Percentiles rank a stretch among this genome's conserved stretches.
Conservation (phyloP, 2,329 filamentous ascomycete species). For the Dactylellina sp. region DNA sequence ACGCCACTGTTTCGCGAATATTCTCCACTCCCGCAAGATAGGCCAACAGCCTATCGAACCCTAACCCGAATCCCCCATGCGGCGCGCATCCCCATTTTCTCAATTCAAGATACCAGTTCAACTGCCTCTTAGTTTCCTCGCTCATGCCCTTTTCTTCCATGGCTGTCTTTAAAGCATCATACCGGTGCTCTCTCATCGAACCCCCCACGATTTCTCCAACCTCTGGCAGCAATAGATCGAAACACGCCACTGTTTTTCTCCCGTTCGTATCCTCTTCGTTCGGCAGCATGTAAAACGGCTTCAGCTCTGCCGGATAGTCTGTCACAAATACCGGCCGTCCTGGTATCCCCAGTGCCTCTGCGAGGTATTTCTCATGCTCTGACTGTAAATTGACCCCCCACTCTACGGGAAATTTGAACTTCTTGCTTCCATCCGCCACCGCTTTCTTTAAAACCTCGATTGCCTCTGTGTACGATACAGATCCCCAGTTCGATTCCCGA, state of each 20-base stretch:
- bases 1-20: slow-evolving; percentile 85
- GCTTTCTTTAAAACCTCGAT: slow-evolving; percentile 75
- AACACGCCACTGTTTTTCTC: slow-evolving; percentile 80
- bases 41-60: slow-evolving; percentile 86
- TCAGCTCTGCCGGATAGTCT: slow-evolving; percentile 86
- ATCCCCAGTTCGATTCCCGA: slow-evolving; percentile 74
- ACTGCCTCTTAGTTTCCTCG: slow-evolving; percentile 66
- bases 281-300: slow-evolving; percentile 89
- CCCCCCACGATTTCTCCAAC: slow-evolving; percentile 88
- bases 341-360: slow-evolving; percentile 71
- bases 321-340: slow-evolving; percentile 84
- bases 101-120: slow-evolving; percentile 90
- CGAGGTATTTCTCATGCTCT: slow-evolving; percentile 92
- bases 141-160: slow-evolving; percentile 57
- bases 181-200: slow-evolving; percentile 86
- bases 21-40: slow-evolving; percentile 85
- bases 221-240: slow-evolving; percentile 87
- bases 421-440: slow-evolving; percentile 65
- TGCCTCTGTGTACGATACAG: slow-evolving; percentile 84
- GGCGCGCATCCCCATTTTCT: slow-evolving; percentile 90
- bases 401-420: slow-evolving; percentile 75
- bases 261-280: slow-evolving; percentile 62
- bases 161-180: slow-evolving; percentile 71
- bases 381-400: slow-evolving; percentile 84
- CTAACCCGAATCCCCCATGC: slow-evolving; percentile 89